phyloP scores from a whole-genome alignment of 2,329 filamentous ascomycete genomes.

The Diplodia intermedia region DNA sequence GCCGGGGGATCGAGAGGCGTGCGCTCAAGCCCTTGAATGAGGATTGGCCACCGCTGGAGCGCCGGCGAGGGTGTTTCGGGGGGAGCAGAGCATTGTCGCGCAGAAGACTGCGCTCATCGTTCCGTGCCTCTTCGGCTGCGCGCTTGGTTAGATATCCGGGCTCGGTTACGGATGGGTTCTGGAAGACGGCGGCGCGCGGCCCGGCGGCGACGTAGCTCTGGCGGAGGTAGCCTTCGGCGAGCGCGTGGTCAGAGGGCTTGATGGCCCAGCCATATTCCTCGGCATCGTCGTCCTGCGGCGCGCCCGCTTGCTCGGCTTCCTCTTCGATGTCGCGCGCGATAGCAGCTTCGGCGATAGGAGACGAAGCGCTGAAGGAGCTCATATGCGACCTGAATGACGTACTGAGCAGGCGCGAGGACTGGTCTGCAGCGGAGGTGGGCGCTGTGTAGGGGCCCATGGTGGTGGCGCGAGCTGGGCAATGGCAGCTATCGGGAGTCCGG shows the following conservation, averaged over 20 bases:
- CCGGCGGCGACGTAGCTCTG: slow-evolving; percentile 79
- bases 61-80: slow-evolving; percentile 55
- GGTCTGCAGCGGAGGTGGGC: slow-evolving; percentile 13
- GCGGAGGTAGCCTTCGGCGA: slow-evolving; percentile 73
- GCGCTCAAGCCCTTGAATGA: slow-evolving; percentile 39
- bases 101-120: slow-evolving; percentile 65
- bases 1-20: slow-evolving; percentile 42
- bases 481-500: background rate
- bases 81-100: slow-evolving; percentile 66
- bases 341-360: slow-evolving; percentile 47
- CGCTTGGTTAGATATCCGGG: slow-evolving; percentile 57
- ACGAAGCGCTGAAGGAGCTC: slow-evolving; percentile 37
- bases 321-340: slow-evolving; percentile 50
- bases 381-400: slow-evolving; percentile 36
- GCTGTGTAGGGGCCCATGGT: slow-evolving; percentile 23
- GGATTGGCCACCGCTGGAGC: slow-evolving; percentile 41
- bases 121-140: slow-evolving; percentile 61
- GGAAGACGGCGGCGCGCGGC: slow-evolving; percentile 72
- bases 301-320: slow-evolving; percentile 34
- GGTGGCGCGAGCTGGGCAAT: background rate
- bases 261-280: slow-evolving; percentile 57
- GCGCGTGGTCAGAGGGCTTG: slow-evolving; percentile 52
- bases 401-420: slow-evolving; percentile 28
- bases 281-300: slow-evolving; percentile 46
- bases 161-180: slow-evolving; percentile 61